Conservation (phyloP, 495 filamentous ascomycete genomes). For the Xylaria scruposa region DNA sequence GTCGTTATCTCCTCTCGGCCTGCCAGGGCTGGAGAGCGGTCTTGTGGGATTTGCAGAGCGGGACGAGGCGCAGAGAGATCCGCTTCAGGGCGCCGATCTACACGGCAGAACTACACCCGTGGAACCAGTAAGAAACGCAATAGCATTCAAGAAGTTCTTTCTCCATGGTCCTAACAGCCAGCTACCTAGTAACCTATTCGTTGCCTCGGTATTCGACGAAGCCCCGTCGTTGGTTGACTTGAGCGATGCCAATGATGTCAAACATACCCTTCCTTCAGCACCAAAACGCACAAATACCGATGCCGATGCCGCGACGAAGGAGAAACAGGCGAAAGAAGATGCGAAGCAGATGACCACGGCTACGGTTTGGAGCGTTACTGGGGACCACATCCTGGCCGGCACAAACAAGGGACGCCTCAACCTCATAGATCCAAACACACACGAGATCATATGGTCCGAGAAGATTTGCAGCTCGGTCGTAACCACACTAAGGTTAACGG, state of each 20-base stretch:
- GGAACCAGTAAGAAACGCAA: conserved; percentile 72
- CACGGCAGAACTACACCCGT: conserved; percentile 91
- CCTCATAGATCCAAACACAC: conserved; percentile 81
- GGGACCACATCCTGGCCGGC: conserved; percentile 86
- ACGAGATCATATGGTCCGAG: conserved; percentile 81
- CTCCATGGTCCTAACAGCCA: conserved; percentile 1
- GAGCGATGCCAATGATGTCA: conserved; percentile 66
- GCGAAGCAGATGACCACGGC: conserved; percentile 93
- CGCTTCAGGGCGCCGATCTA: conserved; percentile 92
- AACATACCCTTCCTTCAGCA: conserved; percentile 79
- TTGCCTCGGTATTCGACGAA: conserved; percentile 90
- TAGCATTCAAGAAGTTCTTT: background rate
- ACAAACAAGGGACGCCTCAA: conserved; percentile 96
- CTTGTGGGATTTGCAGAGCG: conserved; percentile 87
- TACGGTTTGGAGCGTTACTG: conserved; percentile 81
- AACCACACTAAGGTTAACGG: conserved; percentile 82
- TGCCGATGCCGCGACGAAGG: conserved; percentile 65
- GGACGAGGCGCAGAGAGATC: conserved; percentile 63
- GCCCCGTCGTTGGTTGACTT: conserved; percentile 87
- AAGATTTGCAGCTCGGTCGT: conserved; percentile 87
- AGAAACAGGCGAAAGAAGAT: conserved; percentile 88
- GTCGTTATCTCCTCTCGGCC: conserved; percentile 91
- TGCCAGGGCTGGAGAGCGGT: conserved; percentile 95
- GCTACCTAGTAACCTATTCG: conserved; percentile 72
- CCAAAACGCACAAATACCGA: conserved; percentile 75